phyloP scores from a whole-genome alignment of 1,139 yeast genomes.

The Sugiyamaella paludigena region DNA sequence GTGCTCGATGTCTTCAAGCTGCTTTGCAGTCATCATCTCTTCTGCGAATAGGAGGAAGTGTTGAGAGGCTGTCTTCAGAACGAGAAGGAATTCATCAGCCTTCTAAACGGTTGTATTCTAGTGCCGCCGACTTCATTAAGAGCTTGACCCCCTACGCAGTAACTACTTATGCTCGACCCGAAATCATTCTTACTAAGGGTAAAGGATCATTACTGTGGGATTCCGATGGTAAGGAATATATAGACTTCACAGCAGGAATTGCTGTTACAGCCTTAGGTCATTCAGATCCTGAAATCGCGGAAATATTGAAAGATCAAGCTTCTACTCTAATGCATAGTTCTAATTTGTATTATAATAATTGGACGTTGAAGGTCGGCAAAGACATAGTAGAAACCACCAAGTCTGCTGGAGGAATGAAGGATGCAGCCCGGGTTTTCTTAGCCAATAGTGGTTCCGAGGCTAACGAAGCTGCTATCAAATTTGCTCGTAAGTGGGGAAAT shows the following conservation, averaged over 20 bases:
- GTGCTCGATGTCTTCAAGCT: too few relatives aligned
- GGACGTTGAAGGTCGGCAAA: conserved; percentile 76
- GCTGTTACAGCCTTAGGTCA: conserved; percentile 97
- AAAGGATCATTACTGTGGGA: conserved; percentile 75
- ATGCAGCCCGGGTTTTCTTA: conserved; percentile 80
- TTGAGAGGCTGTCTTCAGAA: too few relatives aligned
- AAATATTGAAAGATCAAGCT: conserved; percentile 70
- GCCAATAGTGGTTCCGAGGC: conserved; percentile 97
- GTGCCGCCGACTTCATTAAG: conserved; percentile 4
- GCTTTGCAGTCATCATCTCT: too few relatives aligned
- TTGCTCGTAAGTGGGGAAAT: conserved; percentile 85
- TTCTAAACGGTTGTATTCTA: conserved; percentile 4
- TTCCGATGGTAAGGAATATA: conserved; percentile 68
- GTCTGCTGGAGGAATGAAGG: conserved; percentile 70
- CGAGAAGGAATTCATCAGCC: too few relatives aligned
- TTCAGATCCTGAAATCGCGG: conserved; percentile 67
- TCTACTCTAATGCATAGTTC: conserved; percentile 75
- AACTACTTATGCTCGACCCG: conserved; percentile 81
- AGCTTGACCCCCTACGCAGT: conserved; percentile 48
- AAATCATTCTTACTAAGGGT: conserved; percentile 59
- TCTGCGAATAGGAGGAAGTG: too few relatives aligned
- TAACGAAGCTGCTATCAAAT: conserved; percentile 94
- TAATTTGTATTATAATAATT: conserved; percentile 78
- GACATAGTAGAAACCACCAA: conserved; percentile 68
- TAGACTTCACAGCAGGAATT: conserved; percentile 93